Evolutionary conservation across 495 filamentous ascomycete species (phyloP).

Genomic region (Pseudevernia furfuracea): DNA sequence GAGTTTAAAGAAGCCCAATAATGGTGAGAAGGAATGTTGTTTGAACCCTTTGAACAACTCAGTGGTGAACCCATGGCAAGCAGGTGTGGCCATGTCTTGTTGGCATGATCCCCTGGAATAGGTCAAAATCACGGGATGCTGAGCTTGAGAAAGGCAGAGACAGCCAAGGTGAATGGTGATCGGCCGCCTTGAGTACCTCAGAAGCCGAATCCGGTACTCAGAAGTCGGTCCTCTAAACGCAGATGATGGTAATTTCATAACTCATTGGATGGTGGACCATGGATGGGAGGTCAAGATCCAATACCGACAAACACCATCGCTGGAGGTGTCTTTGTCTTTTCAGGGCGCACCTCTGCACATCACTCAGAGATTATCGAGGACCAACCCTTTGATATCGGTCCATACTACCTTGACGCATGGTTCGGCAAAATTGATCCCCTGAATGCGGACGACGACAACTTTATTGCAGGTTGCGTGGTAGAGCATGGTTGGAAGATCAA

Average conservation of each 20-base stretch:
- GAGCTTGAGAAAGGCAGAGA: background rate
- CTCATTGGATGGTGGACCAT: conserved; percentile 50
- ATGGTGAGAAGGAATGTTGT: background rate
- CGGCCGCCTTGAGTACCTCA: background rate
- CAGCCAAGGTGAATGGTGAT: background rate
- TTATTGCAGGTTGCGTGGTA: conserved; percentile 56
- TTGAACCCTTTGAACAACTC: background rate
- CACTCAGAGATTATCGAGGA: no score
- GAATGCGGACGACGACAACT: conserved; percentile 64
- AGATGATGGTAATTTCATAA: conserved; percentile 66
- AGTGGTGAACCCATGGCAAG: background rate
- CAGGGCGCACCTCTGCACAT: no score
- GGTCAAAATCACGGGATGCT: no score
- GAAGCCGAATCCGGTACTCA: no score
- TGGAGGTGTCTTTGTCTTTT: no score
- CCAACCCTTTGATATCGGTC: no score
- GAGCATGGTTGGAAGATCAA: conserved; percentile 49
- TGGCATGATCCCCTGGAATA: no score
- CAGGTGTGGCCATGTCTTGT: background rate
- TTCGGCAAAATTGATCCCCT: conserved; percentile 37
- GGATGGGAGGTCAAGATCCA: conserved; percentile 57
- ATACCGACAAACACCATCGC: no score
- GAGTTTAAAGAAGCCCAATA: background rate
- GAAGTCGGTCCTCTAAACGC: conserved; percentile 45
- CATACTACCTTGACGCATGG: no score